Percentiles rank a stretch among this genome's conserved stretches.
These are phyloP conservation scores for Mycena rosella DNA, from an alignment of 768 basidiomycete genomes.

Conservation along the genomic window DNA sequence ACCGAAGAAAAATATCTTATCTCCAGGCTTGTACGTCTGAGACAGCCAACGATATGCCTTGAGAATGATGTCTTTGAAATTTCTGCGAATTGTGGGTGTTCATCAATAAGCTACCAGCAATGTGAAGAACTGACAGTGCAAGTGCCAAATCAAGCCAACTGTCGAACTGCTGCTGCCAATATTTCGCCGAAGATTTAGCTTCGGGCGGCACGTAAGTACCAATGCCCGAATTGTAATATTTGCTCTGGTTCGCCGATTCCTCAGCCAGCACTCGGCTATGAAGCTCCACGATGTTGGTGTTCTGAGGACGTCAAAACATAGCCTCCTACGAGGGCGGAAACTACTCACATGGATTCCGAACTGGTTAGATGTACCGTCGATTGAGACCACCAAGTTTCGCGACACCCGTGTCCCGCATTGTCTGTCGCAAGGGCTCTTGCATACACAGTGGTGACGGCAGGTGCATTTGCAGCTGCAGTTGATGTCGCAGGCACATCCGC, in stretches of 20 bases:
- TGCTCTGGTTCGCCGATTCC: conserved; percentile 35
- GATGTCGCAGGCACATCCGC: not conserved
- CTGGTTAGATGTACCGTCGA: conserved; percentile 4
- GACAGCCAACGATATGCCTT: conserved; percentile 46
- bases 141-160: conserved; percentile 50
- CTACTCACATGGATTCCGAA: conserved; percentile 39
- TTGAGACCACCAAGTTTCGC: not conserved
- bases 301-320: conserved; percentile 45
- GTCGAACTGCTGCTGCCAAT: conserved; percentile 38
- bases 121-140: conserved; percentile 47
- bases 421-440: conserved; percentile 1
- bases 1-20: conserved; percentile 44
- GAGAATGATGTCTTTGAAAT: no score
- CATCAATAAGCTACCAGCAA: not conserved
- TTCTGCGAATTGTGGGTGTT: conserved; percentile 35
- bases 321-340: no score
- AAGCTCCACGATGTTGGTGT: conserved; percentile 50
- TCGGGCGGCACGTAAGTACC: conserved; percentile 46
- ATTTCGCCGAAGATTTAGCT: conserved; percentile 34
- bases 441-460: conserved; percentile 2
- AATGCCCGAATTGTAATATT: conserved; percentile 51
- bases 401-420: not conserved
- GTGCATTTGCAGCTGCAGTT: conserved; percentile 9
- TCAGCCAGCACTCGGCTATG: conserved; percentile 41
- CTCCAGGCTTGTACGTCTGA: conserved; percentile 41